Percentiles rank a stretch among this genome's conserved stretches.
These are phyloP conservation scores for Trypanosomatidae sp. DNA, from an alignment of 208 protist genomes.

Conservation along the genomic window DNA sequence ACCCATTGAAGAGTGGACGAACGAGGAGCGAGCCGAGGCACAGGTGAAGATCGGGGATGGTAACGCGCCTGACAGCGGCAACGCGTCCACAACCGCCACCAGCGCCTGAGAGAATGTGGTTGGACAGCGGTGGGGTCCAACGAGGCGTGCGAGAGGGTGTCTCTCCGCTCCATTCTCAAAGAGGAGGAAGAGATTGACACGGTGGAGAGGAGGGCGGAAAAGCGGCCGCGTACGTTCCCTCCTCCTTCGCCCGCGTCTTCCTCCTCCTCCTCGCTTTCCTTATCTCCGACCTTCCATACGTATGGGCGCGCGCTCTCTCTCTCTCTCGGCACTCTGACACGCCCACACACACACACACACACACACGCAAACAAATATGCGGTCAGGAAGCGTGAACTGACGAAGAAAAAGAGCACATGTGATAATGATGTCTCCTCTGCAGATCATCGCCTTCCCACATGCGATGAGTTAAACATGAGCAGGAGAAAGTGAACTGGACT, in stretches of 20 bases:
- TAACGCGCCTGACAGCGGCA: neutral
- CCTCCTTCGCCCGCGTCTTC: neutral
- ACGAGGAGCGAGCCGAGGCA: slow-evolving; percentile 51
- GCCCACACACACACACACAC: neutral
- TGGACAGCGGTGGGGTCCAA: neutral
- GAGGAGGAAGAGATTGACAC: neutral
- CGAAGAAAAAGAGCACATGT: neutral
- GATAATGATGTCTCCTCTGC: neutral
- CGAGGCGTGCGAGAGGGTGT: neutral
- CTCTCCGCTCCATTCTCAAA: neutral
- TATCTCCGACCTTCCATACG: neutral
- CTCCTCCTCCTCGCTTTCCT: too few relatives aligned
- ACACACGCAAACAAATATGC: neutral
- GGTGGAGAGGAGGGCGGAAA: neutral
- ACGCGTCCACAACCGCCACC: neutral
- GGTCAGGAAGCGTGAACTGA: neutral
- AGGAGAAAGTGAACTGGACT: neutral
- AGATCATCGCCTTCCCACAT: neutral
- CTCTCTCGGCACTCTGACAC: neutral
- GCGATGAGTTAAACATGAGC: neutral
- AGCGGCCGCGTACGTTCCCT: neutral
- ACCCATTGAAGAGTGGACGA: slow-evolving; percentile 71
- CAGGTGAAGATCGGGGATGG: slow-evolving; percentile 29
- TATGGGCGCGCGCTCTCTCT: neutral
- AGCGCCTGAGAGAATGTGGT: neutral